Percentiles rank a stretch among this genome's conserved stretches.
phyloP scores from a whole-genome alignment of 345 rosid species.

The Pistacia vera region DNA sequence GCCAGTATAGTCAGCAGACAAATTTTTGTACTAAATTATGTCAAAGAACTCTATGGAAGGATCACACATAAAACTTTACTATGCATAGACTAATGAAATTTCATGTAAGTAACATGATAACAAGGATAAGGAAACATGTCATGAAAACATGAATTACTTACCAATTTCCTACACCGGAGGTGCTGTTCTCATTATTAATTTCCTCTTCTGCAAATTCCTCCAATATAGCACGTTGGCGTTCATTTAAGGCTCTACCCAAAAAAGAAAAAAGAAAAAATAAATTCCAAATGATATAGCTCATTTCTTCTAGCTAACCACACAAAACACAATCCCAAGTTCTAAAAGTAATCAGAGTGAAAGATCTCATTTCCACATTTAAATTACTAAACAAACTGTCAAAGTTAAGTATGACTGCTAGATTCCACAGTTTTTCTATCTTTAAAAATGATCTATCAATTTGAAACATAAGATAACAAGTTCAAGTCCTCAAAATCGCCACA shows the following conservation, averaged over 20 bases:
- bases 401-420: neutral
- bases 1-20: neutral
- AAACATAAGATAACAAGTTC: neutral
- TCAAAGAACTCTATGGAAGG: neutral
- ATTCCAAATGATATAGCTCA: slow-evolving; percentile 7
- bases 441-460: slow-evolving; percentile 1
- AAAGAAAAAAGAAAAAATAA: slow-evolving; percentile 14
- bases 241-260: slow-evolving; percentile 55
- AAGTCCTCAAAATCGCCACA: neutral
- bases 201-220: slow-evolving; percentile 93
- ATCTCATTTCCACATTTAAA: neutral
- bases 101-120: too few relatives aligned
- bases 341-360: slow-evolving; percentile 1
- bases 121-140: too few relatives aligned
- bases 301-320: neutral
- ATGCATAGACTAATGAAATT: neutral
- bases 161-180: slow-evolving; percentile 57
- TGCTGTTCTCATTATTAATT: slow-evolving; percentile 48
- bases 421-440: neutral
- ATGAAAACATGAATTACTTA: slow-evolving; percentile 34
- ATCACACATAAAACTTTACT: neutral
- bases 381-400: neutral
- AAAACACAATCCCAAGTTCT: neutral
- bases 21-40: neutral
- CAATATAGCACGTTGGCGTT: slow-evolving; percentile 72